Evolutionary conservation across 1,284 basidiomycete species (phyloP), one percentile per base, ranked within the genome.

Genomic region (Paramarasmius palmivorus): DNA sequence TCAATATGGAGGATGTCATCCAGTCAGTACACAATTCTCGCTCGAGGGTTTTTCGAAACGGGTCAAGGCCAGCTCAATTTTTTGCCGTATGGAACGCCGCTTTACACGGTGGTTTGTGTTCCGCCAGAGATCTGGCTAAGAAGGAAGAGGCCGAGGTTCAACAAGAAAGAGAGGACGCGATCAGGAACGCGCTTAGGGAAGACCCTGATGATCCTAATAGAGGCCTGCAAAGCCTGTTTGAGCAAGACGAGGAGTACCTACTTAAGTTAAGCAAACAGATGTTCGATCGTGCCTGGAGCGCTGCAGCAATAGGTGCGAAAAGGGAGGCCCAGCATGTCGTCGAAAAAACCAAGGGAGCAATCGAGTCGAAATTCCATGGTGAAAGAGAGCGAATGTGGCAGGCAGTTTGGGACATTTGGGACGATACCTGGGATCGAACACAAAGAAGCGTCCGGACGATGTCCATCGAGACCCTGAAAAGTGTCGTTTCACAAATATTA

Each of bases 221-320:
- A 6, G 12, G 12, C 7, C 12, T 32, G 12, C 7, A 32, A 32
- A 12, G 7, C 12, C 29, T 32, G 29, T 6, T 12, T 12, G 12
- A 12, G 29, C 12, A 32, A 6, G 29, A 32, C 12, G 29, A 32
- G 12, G 29, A 32, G 7, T 6, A 6, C 29, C 6, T 32, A 6
- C 29, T 12, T 12, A 12, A 6, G 38, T 19, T 41, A n/a, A 50
- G 41, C 25, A 29, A 14, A 17, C 4, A 17, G 23, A 50, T 50
- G 39, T 50, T 50, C 17, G 38, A 50, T 29, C 29, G 40, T 37
- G 39, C 38, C 29, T 50, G 49, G 49, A 26, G 17, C 5, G 37
- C 9, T 17, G 49, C 49, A 7, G 36, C 23, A 29, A n/a, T 4
- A 6, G 49, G 49, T 2, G 49, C 49, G 8, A n/a, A 41, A 25